A percentile compares a stretch with the other conserved stretches of the same genome.
Conservation (phyloP, 495 filamentous ascomycete genomes). For the Aspergillus biplanus region DNA sequence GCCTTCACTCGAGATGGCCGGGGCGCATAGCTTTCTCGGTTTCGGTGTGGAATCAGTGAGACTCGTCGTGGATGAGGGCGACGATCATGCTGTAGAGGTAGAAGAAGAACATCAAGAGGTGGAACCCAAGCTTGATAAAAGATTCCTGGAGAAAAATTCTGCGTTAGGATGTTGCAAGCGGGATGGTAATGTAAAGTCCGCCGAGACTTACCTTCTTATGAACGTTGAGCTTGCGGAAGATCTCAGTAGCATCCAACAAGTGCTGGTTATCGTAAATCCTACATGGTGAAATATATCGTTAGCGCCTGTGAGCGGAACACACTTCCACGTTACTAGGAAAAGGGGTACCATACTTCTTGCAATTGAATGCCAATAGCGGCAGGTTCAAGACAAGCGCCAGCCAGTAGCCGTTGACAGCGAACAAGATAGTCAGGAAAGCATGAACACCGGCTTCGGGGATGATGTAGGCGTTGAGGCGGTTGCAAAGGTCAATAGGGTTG, state of each 20-base stretch:
- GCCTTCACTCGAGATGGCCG: slow-evolving; percentile 30
- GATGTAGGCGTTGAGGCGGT: slow-evolving; percentile 99
- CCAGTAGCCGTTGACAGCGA: slow-evolving; percentile 99
- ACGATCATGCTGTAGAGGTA: slow-evolving; percentile 99
- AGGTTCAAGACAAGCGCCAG: slow-evolving; percentile 88
- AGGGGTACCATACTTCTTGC: slow-evolving; percentile 79
- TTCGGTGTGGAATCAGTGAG: slow-evolving; percentile 63
- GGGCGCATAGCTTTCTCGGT: slow-evolving; percentile 48
- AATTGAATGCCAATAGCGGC: slow-evolving; percentile 90
- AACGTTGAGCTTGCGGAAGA: slow-evolving; percentile 97
- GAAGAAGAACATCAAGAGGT: slow-evolving; percentile 99
- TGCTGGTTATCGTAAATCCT: slow-evolving; percentile 98
- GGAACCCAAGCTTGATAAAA: slow-evolving; percentile 98
- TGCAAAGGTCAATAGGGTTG: slow-evolving; percentile 99
- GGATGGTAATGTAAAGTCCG: slow-evolving; percentile 17
- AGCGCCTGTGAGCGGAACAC: slow-evolving; percentile 8
- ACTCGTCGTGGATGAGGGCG: slow-evolving; percentile 93
- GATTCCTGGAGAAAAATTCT: slow-evolving; percentile 70
- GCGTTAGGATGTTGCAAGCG: slow-evolving; percentile 15
- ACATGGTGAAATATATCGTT: neutral
- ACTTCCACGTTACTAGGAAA: slow-evolving; percentile 27
- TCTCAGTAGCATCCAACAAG: slow-evolving; percentile 96
- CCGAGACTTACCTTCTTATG: slow-evolving; percentile 85
- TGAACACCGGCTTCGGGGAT: slow-evolving; percentile 98
- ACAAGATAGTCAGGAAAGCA: slow-evolving; percentile 89